phyloP scores from a whole-genome alignment of 768 basidiomycete species.

The Rhodocollybia butyracea region DNA sequence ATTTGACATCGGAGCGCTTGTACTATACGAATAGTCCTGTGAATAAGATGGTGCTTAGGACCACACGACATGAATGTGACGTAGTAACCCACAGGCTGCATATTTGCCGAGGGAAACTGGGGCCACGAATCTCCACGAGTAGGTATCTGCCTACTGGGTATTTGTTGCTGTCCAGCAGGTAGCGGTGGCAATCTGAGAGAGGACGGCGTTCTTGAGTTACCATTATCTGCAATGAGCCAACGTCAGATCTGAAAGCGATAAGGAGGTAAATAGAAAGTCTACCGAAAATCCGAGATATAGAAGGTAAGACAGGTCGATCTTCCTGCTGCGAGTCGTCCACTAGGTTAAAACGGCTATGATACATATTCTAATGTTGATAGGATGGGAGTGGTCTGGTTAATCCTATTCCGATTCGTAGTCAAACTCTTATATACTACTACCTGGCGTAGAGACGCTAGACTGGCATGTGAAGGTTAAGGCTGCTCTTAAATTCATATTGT shows the following conservation, averaged over 20 bases:
- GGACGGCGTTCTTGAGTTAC: neutral
- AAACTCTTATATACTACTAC: neutral
- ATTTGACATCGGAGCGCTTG: neutral
- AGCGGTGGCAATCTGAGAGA: constrained; percentile 8
- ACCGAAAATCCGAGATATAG: constrained; percentile 23
- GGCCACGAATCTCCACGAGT: constrained; percentile 3
- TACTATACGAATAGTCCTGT: neutral
- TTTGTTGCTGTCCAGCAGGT: neutral
- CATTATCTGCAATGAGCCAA: neutral
- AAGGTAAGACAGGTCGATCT: constrained; percentile 19
- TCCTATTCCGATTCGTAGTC: neutral
- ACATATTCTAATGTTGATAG: neutral
- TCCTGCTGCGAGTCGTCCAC: constrained; percentile 7
- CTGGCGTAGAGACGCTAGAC: neutral
- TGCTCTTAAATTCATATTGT: neutral
- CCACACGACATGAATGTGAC: neutral
- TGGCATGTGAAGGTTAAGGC: neutral
- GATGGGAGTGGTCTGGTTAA: neutral
- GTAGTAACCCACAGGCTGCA: neutral
- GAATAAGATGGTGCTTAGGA: neutral
- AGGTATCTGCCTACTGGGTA: neutral
- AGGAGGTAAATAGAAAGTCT: neutral
- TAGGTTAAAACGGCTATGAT: neutral
- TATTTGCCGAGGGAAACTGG: neutral
- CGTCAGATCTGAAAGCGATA: too few species aligned